A percentile compares a stretch with the other conserved stretches of the same genome.
phyloP scores from a whole-genome alignment of 2,329 filamentous ascomycete genomes.

The Verticillium albo-atrum region DNA sequence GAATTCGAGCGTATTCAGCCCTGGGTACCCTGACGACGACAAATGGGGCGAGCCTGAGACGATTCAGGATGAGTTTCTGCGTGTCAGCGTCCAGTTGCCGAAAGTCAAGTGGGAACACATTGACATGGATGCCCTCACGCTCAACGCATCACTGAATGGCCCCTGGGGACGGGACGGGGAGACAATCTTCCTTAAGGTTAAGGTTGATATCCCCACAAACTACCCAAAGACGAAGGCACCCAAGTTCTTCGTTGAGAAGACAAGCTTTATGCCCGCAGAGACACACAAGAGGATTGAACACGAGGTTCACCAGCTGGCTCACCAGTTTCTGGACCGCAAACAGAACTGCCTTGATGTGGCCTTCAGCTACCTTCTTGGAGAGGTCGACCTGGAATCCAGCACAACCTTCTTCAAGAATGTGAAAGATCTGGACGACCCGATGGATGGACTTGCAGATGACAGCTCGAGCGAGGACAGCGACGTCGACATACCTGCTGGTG shows the following conservation, averaged over 20 bases:
- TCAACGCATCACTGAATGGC: conserved; percentile 59
- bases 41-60: conserved; percentile 59
- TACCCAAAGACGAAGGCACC: conserved; percentile 57
- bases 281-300: conserved; percentile 47
- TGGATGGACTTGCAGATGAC: conserved; percentile 60
- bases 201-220: conserved; percentile 52
- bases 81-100: conserved; percentile 56
- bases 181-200: conserved; percentile 58
- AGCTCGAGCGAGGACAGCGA: conserved; percentile 85
- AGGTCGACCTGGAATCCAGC: conserved; percentile 56
- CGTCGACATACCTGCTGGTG: conserved; percentile 45
- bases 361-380: conserved; percentile 60
- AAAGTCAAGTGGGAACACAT: conserved; percentile 63
- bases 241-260: conserved; percentile 57
- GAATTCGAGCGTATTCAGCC: conserved; percentile 47
- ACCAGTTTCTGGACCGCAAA: conserved; percentile 49
- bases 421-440: conserved; percentile 55
- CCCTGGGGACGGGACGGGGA: conserved; percentile 57
- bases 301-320: conserved; percentile 53
- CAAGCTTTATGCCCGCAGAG: conserved; percentile 55
- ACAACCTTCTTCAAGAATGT: conserved; percentile 60
- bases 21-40: conserved; percentile 45
- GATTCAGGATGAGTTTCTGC: conserved; percentile 60
- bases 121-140: conserved; percentile 55
- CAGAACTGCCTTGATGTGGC: conserved; percentile 60